phyloP scores from a whole-genome alignment of 176 grass and related monocot genomes.

The Hyparrhenia diplandra region DNA sequence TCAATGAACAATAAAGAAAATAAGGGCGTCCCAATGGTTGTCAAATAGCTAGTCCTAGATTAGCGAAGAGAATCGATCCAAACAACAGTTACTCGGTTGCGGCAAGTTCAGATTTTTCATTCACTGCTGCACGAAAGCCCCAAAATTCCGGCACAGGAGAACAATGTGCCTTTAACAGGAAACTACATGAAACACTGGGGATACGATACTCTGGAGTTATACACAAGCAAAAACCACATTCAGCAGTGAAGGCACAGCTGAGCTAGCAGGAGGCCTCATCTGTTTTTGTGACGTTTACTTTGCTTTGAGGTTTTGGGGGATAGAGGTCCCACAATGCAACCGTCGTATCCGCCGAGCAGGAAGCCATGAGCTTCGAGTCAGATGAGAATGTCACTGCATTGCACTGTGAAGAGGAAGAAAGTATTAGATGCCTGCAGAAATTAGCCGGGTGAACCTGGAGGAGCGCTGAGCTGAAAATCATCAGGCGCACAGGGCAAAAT shows the following conservation, averaged over 20 bases:
- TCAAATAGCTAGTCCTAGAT: too few species aligned
- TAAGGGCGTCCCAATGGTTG: not conserved
- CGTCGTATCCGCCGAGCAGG: constrained; percentile 72
- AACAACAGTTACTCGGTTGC: not conserved
- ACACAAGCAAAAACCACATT: not conserved
- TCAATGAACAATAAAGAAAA: not conserved
- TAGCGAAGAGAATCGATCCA: too few species aligned
- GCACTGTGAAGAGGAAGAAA: constrained; percentile 41
- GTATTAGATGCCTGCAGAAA: not conserved
- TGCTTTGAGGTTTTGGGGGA: constrained; percentile 37
- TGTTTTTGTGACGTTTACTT: not conserved
- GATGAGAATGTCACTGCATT: constrained; percentile 70
- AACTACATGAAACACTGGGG: not conserved
- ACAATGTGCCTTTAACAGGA: not conserved
- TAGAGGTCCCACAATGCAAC: constrained; percentile 84
- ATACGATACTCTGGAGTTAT: too few species aligned
- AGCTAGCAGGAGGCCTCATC: not conserved
- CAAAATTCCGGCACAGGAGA: not conserved
- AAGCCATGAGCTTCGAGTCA: constrained; percentile 83
- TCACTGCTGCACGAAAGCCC: not conserved
- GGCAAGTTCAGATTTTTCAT: not conserved
- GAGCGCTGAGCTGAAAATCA: not conserved
- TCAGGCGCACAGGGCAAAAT: not conserved
- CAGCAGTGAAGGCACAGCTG: not conserved
- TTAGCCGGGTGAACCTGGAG: not conserved